Evolutionary conservation across 257 asterid species (phyloP).

Genomic region (Solanum medicagineum): DNA sequence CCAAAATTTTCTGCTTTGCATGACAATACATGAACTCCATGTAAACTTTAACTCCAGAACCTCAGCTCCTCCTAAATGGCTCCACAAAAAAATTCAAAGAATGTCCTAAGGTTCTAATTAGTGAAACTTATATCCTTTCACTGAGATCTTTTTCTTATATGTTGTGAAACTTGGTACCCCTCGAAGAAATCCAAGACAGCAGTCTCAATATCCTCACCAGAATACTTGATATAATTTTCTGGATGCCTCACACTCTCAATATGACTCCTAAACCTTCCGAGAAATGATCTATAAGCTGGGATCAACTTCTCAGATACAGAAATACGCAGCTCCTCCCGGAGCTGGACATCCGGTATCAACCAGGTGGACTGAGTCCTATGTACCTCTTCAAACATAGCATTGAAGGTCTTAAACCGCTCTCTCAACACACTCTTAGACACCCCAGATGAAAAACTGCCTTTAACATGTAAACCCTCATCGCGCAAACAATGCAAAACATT

Average conservation of each 20-base stretch:
- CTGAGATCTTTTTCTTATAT: slow-evolving; percentile 55
- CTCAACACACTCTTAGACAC: slow-evolving; percentile 75
- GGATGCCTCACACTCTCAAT: slow-evolving; percentile 92
- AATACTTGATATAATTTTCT: slow-evolving; percentile 79
- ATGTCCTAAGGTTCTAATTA: slow-evolving; percentile 40
- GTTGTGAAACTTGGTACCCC: slow-evolving; percentile 62
- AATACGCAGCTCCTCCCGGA: slow-evolving; percentile 81
- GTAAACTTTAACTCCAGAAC: slow-evolving; percentile 14
- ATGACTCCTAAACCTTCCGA: slow-evolving; percentile 75
- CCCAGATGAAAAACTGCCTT: slow-evolving; percentile 74
- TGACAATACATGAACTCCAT: slow-evolving; percentile 4
- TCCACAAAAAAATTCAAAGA: slow-evolving; percentile 60
- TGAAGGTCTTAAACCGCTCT: slow-evolving; percentile 78
- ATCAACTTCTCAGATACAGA: slow-evolving; percentile 61
- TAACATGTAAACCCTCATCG: slow-evolving; percentile 78
- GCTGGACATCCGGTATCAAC: slow-evolving; percentile 76
- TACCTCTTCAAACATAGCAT: slow-evolving; percentile 84
- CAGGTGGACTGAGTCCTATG: slow-evolving; percentile 80
- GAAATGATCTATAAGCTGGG: slow-evolving; percentile 85
- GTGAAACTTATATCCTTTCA: slow-evolving; percentile 18
- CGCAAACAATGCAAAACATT: slow-evolving; percentile 71
- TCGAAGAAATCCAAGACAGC: slow-evolving; percentile 83
- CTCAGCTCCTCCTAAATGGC: slow-evolving; percentile 37
- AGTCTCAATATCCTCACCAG: slow-evolving; percentile 84
- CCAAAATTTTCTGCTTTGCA: slow-evolving; percentile 8